Evolutionary conservation across 768 basidiomycete genomes (phyloP).

Genomic region (Pulveroboletus sp.): DNA sequence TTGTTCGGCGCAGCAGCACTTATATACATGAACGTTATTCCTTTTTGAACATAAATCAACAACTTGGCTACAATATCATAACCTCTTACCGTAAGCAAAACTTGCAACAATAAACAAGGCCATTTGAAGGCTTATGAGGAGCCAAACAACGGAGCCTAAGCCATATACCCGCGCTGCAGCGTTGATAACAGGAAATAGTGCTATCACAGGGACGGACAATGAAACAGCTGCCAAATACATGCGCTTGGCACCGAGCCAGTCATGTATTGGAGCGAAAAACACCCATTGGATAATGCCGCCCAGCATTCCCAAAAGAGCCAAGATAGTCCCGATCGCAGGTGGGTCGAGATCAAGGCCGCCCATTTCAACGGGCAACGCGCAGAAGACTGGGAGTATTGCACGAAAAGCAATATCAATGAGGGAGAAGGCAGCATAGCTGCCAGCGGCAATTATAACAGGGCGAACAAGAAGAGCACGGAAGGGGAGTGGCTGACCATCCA

Average conservation of each 20-base stretch:
- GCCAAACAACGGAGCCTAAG: constrained; percentile 43
- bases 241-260: constrained; percentile 54
- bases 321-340: constrained; percentile 28
- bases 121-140: constrained; percentile 47
- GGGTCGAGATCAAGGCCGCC: constrained; percentile 29
- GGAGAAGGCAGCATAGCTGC: constrained; percentile 58
- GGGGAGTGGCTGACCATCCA: constrained; percentile 33
- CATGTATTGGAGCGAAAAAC: constrained; percentile 56
- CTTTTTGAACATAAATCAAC: constrained; percentile 31
- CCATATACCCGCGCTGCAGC: constrained; percentile 36
- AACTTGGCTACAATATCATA: background rate
- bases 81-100: constrained; percentile 51
- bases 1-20: constrained; percentile 62
- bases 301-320: constrained; percentile 24
- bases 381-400: constrained; percentile 37
- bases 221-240: constrained; percentile 50
- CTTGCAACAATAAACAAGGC: constrained; percentile 41
- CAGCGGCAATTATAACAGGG: constrained; percentile 52
- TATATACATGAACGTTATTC: constrained; percentile 67
- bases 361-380: constrained; percentile 27
- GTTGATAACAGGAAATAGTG: constrained; percentile 43
- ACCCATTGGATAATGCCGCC: constrained; percentile 51
- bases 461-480: constrained; percentile 46
- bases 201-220: constrained; percentile 44
- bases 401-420: constrained; percentile 62